Base-by-base conservation (phyloP, 192 early-diverging fungal species). In the Rhizophagus prolifer region DNA sequence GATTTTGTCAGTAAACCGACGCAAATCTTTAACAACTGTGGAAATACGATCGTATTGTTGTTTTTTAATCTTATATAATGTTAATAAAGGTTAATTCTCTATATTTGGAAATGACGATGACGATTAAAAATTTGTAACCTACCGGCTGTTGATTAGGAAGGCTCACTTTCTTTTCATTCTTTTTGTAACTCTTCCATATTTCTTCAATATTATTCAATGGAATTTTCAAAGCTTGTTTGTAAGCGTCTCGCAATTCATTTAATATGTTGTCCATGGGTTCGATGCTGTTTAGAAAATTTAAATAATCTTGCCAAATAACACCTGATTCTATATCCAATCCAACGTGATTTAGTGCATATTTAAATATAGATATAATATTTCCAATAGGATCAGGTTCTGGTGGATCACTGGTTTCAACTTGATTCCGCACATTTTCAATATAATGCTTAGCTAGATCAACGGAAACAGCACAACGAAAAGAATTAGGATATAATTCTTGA, bases 81-180 rank as follows among this genome's bases (percentile, higher is more conserved):
- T 14, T 10, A 34, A 44, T 25, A 12, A 79, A 81, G 25, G 36
- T 61, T 31, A 46, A 25, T 76, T 8, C 60, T 71, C 30, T 58
- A 9, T 10, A 25, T 31, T 13, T 26, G 61, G 68, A 16, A 71
- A 6, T 50, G 26, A 54, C 54, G 13, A 25, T 70, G 54, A 65
- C 16, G 23, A 23, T 38, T 7, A 38, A 7, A 58, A 68, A 63
- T 59, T 36, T 72, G 58, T 36, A 34, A 77, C 76, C 41, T 89
- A 94, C 92, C 77, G 93, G 93, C 63, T 94, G 76, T 76, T 94
- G 91, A 82, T 94, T 95, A 21, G 95, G 82, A 8, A 84, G 85
- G 78, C 94, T 96, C 76, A 97, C 96, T 85, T 93, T 97, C 31
- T 89, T 82, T 82, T 99, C 97, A 82, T 97, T 97, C 54, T 96